Base-by-base conservation (phyloP, 768 basidiomycete species). In the Tricholoma hemisulphureum region DNA sequence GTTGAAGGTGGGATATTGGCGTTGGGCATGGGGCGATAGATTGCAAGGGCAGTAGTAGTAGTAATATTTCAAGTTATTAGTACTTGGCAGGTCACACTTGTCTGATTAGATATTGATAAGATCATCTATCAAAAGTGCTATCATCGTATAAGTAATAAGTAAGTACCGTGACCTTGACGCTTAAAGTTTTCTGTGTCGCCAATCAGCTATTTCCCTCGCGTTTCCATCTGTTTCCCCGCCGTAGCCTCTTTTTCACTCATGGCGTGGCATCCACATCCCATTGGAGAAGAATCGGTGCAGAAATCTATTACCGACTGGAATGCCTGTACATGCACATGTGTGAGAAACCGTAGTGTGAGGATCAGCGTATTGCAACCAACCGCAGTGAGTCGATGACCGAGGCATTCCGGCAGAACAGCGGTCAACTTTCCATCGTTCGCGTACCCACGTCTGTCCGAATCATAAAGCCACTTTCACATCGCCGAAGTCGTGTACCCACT, bases 81-180 rank as follows among this genome's bases (percentile, higher is more conserved):
- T n/a, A n/a, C n/a, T n/a, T n/a, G n/a, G n/a, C 49, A 51, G 49
- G 34, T 29, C 37, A 31, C 48, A 20, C 70, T 76, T 78, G 75
- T 79, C 79, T 79, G 80, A 82, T 81, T 78, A 82, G 81, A 82
- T 83, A 64, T n/a, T n/a, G n/a, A n/a, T n/a, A n/a, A n/a, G n/a
- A n/a, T n/a, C n/a, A n/a, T n/a, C n/a, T n/a, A n/a, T n/a, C n/a
- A n/a, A n/a, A n/a, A n/a, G n/a, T n/a, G n/a, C n/a, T n/a, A n/a
- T n/a, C n/a, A n/a, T n/a, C n/a, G n/a, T n/a, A n/a, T n/a, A n/a
- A n/a, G n/a, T n/a, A n/a, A n/a, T n/a, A n/a, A n/a, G n/a, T n/a
- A n/a, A n/a, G n/a, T n/a, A n/a, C n/a, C n/a, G n/a, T n/a, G n/a
- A n/a, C n/a, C n/a, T n/a, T n/a, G n/a, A n/a, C n/a, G n/a, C n/a